A percentile compares a stretch with the other conserved stretches of the same genome.
phyloP scores from a whole-genome alignment of 2,329 filamentous ascomycete genomes.

The Epichloe brachyelytri region DNA sequence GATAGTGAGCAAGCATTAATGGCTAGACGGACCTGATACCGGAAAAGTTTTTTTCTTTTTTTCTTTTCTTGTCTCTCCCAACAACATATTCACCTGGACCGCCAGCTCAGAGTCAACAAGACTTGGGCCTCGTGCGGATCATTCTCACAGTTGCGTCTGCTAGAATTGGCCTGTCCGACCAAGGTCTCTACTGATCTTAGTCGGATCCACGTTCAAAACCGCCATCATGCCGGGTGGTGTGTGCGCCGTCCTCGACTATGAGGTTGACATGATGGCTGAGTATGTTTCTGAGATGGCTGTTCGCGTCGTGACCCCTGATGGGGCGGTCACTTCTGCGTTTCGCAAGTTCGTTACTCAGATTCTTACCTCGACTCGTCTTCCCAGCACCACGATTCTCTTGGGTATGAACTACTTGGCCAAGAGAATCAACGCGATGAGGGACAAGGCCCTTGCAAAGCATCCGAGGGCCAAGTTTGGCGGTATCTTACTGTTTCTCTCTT shows the following conservation, averaged over 20 bases:
- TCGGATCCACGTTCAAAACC: slow-evolving; percentile 19
- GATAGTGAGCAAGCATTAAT: slow-evolving; percentile 17
- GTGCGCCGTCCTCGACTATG: slow-evolving; percentile 88
- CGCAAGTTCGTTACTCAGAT: slow-evolving; percentile 89
- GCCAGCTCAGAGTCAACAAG: not conserved
- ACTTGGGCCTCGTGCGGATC: not conserved
- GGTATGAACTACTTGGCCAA: slow-evolving; percentile 83
- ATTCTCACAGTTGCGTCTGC: slow-evolving; percentile 5
- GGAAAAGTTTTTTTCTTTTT: slow-evolving; percentile 7
- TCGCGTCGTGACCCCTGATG: slow-evolving; percentile 40
- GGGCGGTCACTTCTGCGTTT: slow-evolving; percentile 54
- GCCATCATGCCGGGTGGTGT: slow-evolving; percentile 65
- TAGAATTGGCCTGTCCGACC: slow-evolving; percentile 17
- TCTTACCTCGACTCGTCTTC: slow-evolving; percentile 76
- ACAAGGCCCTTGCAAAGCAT: slow-evolving; percentile 40
- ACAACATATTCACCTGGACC: not conserved
- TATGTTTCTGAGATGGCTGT: slow-evolving; percentile 84
- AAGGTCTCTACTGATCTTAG: slow-evolving; percentile 28
- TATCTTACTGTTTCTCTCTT: slow-evolving; percentile 76
- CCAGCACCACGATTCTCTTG: slow-evolving; percentile 80
- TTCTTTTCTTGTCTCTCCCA: slow-evolving; percentile 1
- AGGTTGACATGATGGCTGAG: slow-evolving; percentile 91
- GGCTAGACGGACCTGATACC: slow-evolving; percentile 18
- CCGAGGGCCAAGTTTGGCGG: slow-evolving; percentile 67
- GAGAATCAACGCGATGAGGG: slow-evolving; percentile 63